phyloP scores from a whole-genome alignment of 805 yeast genomes.

The Clavispora fructus region DNA sequence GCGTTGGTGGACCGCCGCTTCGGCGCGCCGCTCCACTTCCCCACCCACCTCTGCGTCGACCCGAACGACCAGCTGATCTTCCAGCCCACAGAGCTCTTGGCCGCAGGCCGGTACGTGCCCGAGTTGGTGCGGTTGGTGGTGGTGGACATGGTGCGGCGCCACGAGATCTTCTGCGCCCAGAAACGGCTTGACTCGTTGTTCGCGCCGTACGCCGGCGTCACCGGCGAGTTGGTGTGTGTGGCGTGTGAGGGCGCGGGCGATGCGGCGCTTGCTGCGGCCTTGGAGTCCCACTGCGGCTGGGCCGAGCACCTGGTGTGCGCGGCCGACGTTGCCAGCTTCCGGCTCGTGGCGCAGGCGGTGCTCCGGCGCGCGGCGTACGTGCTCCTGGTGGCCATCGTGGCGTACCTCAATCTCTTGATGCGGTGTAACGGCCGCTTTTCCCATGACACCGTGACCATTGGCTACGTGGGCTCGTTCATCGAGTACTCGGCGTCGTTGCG shows the following conservation, averaged over 20 bases:
- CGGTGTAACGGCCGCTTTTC: constrained; percentile 17
- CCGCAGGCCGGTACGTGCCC: constrained; percentile 53
- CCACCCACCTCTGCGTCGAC: constrained; percentile 28
- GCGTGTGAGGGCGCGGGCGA: constrained; percentile 27
- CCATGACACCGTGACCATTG: constrained; percentile 28
- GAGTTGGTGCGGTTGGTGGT: constrained; percentile 45
- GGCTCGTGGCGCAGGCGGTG: constrained; percentile 30
- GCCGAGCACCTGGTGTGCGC: constrained; percentile 11
- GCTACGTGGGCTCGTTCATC: constrained; percentile 50
- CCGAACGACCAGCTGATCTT: constrained; percentile 27
- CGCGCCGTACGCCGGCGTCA: constrained; percentile 24
- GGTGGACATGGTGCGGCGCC: constrained; percentile 24
- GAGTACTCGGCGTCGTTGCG: constrained; percentile 39
- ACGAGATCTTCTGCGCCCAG: constrained; percentile 23
- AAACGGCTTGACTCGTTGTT: constrained; percentile 11
- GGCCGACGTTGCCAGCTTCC: constrained; percentile 25
- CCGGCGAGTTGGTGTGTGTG: constrained; percentile 39
- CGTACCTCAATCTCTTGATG: constrained; percentile 27
- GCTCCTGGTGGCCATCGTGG: constrained; percentile 37
- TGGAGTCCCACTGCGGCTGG: constrained; percentile 21
- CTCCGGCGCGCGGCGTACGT: constrained; percentile 41
- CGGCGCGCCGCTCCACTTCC: constrained; percentile 13
- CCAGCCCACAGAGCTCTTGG: constrained; percentile 54
- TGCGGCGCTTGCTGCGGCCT: constrained; percentile 13
- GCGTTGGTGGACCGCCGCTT: constrained; percentile 31